Evolutionary conservation across 2,329 filamentous ascomycete species (phyloP).

Genomic region (Ustilaginoidea virens): DNA sequence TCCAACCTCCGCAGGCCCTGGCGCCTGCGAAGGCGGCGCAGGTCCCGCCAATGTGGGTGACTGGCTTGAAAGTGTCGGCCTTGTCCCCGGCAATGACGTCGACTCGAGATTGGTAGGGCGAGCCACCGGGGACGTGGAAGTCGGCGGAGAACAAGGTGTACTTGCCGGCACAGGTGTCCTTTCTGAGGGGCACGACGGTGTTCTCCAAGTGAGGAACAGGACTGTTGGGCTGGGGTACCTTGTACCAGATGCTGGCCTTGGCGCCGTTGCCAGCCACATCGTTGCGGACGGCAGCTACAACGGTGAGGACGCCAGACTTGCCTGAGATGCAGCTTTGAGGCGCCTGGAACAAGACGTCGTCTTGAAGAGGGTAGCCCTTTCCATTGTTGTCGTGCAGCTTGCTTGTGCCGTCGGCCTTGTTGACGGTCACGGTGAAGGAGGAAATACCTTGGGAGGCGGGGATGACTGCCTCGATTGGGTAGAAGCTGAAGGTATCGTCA

Average conservation of each 20-base stretch:
- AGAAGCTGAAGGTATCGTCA: conserved; percentile 44
- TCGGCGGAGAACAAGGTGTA: conserved; percentile 32
- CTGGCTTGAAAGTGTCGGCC: conserved; percentile 33
- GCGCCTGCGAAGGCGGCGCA: conserved; percentile 26
- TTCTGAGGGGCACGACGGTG: conserved; percentile 21
- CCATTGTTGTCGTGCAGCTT: conserved; percentile 41
- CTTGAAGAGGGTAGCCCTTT: conserved; percentile 35
- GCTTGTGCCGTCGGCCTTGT: conserved; percentile 28
- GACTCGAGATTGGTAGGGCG: conserved; percentile 28
- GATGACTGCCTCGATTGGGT: conserved; percentile 33
- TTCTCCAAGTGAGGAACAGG: conserved; percentile 26
- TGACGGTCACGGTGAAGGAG: conserved; percentile 39
- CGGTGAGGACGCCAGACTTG: conserved; percentile 24
- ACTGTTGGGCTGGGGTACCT: conserved; percentile 22
- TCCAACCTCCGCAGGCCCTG: conserved; percentile 11
- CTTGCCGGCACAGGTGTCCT: conserved; percentile 27
- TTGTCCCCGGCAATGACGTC: conserved; percentile 27
- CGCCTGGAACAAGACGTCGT: conserved; percentile 37
- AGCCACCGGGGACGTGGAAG: conserved; percentile 26
- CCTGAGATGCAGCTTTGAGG: conserved; percentile 40
- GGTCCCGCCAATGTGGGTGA: conserved; percentile 25
- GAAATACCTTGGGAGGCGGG: conserved; percentile 43
- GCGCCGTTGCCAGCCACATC: conserved; percentile 26
- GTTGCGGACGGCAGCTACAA: conserved; percentile 33
- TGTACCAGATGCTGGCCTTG: conserved; percentile 27